These are phyloP conservation scores for Xylariaceae sp. DNA, from an alignment of 2,329 filamentous ascomycete genomes.

Conservation along the genomic window DNA sequence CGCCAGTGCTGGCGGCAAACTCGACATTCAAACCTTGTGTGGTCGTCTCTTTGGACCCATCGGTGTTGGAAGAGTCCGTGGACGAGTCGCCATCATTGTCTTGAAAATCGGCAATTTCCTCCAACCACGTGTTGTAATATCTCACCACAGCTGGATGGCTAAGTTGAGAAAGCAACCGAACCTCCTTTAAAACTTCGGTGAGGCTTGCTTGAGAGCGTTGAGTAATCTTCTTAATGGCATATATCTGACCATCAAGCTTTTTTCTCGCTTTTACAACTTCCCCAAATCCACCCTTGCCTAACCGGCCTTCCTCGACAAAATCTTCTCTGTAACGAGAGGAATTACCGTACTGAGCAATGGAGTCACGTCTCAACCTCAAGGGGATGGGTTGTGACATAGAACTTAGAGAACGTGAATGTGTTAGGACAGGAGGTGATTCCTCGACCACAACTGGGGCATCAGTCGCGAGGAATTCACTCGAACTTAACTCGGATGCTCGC, in stretches of 20 bases:
- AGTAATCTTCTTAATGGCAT: conserved; percentile 95
- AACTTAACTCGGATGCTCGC: conserved; percentile 69
- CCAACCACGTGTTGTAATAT: conserved; percentile 94
- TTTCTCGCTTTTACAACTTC: conserved; percentile 94
- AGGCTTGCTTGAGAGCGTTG: conserved; percentile 74
- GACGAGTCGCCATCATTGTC: conserved; percentile 56
- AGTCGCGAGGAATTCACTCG: conserved; percentile 63
- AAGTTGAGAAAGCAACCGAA: conserved; percentile 83
- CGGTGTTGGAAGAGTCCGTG: conserved; percentile 40
- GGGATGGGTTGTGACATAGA: conserved; percentile 42
- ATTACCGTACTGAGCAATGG: conserved; percentile 48
- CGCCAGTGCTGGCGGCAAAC: conserved; percentile 69
- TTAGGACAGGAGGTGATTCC: conserved; percentile 39
- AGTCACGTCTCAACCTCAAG: conserved; percentile 55
- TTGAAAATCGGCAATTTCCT: conserved; percentile 57
- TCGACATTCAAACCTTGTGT: conserved; percentile 47
- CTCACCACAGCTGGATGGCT: conserved; percentile 84
- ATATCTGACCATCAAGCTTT: conserved; percentile 87
- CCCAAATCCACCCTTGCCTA: conserved; percentile 93
- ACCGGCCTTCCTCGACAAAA: conserved; percentile 81
- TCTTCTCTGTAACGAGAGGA: conserved; percentile 80
- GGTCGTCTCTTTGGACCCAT: conserved; percentile 39
- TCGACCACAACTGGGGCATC: conserved; percentile 57
- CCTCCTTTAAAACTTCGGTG: conserved; percentile 78
- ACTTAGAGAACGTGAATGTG: conserved; percentile 41